Evolutionary conservation across 306 rosid species (phyloP).

Genomic region (Senna tora): DNA sequence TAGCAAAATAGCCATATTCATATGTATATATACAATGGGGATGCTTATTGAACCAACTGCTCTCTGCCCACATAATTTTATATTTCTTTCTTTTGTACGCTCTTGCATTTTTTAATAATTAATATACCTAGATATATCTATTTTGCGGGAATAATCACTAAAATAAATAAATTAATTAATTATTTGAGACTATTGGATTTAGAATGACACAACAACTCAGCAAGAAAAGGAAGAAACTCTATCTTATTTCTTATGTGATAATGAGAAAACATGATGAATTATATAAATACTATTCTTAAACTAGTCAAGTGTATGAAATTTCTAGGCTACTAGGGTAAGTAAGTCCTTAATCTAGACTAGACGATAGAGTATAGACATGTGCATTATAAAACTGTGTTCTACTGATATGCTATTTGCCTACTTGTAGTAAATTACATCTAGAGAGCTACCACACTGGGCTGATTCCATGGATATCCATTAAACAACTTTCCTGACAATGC

Average conservation of each 20-base stretch:
- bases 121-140: no score
- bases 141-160: no score
- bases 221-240: background rate
- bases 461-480: constrained; percentile 41
- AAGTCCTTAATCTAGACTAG: constrained; percentile 20
- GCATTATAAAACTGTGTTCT: constrained; percentile 29
- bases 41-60: no score
- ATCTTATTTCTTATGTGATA: background rate
- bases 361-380: constrained; percentile 41
- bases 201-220: background rate
- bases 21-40: no score
- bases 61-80: no score
- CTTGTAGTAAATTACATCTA: constrained; percentile 44
- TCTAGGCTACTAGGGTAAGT: constrained; percentile 16
- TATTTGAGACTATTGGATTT: constrained; percentile 7
- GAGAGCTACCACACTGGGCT: constrained; percentile 58
- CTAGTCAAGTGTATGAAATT: constrained; percentile 26
- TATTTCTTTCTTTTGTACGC: no score
- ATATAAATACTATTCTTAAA: constrained; percentile 19
- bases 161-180: constrained; percentile 11
- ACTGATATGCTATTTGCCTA: constrained; percentile 33
- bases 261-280: background rate
- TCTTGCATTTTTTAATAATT: no score
- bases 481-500: constrained; percentile 53
- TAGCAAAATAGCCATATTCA: no score